Evolutionary conservation across 192 early-diverging fungal species (phyloP).

Genomic region (Entomortierella lignicola): DNA sequence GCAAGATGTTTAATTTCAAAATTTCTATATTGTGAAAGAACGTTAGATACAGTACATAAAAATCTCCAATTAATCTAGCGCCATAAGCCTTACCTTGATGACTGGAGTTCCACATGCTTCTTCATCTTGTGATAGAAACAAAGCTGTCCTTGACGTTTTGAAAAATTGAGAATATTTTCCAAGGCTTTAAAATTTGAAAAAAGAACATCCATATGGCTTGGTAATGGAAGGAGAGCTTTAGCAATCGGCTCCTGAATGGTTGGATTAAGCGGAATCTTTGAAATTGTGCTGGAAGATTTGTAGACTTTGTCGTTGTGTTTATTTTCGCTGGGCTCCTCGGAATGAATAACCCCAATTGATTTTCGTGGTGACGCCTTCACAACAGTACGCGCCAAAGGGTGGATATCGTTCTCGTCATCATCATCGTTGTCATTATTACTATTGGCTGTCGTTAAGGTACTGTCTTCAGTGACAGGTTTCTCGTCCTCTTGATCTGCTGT

Average conservation of each 20-base stretch:
- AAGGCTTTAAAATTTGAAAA: constrained; percentile 29
- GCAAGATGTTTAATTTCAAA: constrained; percentile 50
- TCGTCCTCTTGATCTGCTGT: neutral
- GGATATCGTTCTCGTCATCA: constrained; percentile 23
- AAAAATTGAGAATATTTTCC: constrained; percentile 17
- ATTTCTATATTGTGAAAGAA: constrained; percentile 12
- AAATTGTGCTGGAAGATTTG: neutral
- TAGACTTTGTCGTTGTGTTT: neutral
- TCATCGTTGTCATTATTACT: neutral
- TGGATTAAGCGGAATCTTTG: constrained; percentile 5
- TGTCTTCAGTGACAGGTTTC: constrained; percentile 12
- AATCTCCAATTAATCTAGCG: too few relatives aligned
- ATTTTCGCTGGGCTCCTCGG: constrained; percentile 1
- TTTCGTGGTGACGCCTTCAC: constrained; percentile 13
- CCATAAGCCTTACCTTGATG: constrained; percentile 16
- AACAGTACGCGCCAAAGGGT: constrained; percentile 38
- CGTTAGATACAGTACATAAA: too few relatives aligned
- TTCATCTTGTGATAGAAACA: constrained; percentile 41
- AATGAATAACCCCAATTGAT: neutral
- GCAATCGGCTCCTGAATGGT: neutral
- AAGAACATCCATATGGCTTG: constrained; percentile 24
- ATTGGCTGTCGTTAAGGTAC: neutral
- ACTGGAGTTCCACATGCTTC: constrained; percentile 41
- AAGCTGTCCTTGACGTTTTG: constrained; percentile 26
- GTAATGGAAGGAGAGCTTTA: constrained; percentile 13